A percentile compares a stretch with the other conserved stretches of the same genome.
phyloP scores from a whole-genome alignment of 2,329 filamentous ascomycete genomes.

The Fusarium foetens region DNA sequence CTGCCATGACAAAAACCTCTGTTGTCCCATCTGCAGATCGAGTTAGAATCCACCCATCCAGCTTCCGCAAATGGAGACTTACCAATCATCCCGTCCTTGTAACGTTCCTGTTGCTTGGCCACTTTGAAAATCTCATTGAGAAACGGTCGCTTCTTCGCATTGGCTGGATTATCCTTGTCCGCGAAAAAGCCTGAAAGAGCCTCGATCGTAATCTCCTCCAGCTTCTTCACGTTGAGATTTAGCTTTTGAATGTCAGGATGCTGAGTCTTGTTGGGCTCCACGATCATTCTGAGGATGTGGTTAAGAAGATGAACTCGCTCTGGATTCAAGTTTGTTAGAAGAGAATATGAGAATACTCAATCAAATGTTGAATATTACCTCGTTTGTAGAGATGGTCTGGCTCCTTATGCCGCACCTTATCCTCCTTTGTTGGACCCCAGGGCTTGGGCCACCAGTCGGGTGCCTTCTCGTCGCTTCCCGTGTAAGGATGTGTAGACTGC shows the following conservation, averaged over 20 bases:
- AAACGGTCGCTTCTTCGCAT: conserved; percentile 64
- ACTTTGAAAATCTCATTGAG: conserved; percentile 71
- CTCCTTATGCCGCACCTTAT: conserved; percentile 74
- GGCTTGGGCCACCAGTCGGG: conserved; percentile 75
- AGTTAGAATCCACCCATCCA: conserved; percentile 7
- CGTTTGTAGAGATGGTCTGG: conserved; percentile 77
- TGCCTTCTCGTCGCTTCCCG: conserved; percentile 68
- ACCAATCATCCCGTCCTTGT: conserved; percentile 67
- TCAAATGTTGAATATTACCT: conserved; percentile 55
- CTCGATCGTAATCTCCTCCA: conserved; percentile 69
- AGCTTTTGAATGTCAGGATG: conserved; percentile 64
- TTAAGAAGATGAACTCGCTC: conserved; percentile 68
- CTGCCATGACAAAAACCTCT: conserved; percentile 61
- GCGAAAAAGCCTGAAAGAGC: conserved; percentile 66
- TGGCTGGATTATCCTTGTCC: conserved; percentile 63
- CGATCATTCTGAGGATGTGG: conserved; percentile 69
- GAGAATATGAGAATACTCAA: background rate
- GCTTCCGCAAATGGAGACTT: conserved; percentile 31
- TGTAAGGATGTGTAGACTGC: conserved; percentile 79
- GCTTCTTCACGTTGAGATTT: conserved; percentile 62
- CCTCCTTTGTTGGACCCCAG: conserved; percentile 60
- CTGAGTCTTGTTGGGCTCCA: conserved; percentile 61
- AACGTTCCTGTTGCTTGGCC: conserved; percentile 66
- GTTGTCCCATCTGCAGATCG: conserved; percentile 56
- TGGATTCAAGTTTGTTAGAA: conserved; percentile 44